Conservation (phyloP, 2,329 filamentous ascomycete species). For the Coniochaeta ligniaria region DNA sequence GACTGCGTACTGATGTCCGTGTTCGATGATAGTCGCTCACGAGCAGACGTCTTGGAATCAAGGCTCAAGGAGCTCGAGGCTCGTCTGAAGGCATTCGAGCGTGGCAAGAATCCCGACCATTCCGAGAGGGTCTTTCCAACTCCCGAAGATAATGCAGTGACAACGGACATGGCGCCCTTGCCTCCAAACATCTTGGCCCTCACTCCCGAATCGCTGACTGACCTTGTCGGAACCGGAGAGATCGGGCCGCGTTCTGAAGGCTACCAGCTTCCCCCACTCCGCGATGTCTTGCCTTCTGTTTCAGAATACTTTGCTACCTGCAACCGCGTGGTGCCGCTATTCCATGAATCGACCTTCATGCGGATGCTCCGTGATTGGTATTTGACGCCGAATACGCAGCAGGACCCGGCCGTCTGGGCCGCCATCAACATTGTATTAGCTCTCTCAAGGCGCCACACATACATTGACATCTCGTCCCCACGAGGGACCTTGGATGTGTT, state of each 20-base stretch:
- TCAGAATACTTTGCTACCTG: constrained; percentile 12
- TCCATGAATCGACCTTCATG: constrained; percentile 11
- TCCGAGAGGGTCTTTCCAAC: background rate
- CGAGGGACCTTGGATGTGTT: constrained; percentile 1
- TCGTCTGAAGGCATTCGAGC: background rate
- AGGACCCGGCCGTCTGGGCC: constrained; percentile 12
- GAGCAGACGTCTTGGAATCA: background rate
- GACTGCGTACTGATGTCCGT: background rate
- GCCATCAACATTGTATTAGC: constrained; percentile 17
- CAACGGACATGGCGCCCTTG: background rate
- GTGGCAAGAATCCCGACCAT: background rate
- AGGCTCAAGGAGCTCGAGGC: background rate
- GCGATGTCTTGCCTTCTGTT: constrained; percentile 9
- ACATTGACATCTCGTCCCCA: background rate
- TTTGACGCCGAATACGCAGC: constrained; percentile 7
- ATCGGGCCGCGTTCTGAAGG: background rate
- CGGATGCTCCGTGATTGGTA: constrained; percentile 13
- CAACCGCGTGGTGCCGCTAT: constrained; percentile 13
- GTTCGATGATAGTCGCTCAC: background rate
- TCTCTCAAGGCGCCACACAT: constrained; percentile 3
- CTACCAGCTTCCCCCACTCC: constrained; percentile 9
- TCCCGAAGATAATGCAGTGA: background rate
- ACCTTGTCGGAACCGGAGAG: background rate
- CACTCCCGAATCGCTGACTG: background rate
- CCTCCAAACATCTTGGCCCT: background rate